phyloP scores from a whole-genome alignment of 78 protist species.

The Andalucia godoyi region DNA sequence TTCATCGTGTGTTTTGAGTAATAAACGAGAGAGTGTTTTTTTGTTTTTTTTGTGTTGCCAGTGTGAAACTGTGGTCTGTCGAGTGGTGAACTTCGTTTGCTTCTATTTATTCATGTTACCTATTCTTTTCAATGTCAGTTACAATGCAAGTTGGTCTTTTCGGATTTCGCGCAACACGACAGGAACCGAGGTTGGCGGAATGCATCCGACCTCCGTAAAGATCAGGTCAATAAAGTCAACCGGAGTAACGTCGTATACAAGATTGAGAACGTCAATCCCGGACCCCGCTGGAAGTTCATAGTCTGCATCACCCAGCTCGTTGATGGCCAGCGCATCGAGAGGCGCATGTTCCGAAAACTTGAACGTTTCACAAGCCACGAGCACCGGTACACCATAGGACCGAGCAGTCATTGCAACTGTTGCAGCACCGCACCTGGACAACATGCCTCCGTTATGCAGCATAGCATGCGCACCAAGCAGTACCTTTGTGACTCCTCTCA shows the following conservation, averaged over 20 bases:
- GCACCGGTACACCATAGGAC: conserved; percentile 72
- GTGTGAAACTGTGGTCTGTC: too few species aligned
- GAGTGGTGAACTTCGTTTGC: too few species aligned
- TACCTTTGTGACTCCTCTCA: conserved; percentile 68
- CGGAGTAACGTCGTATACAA: conserved; percentile 90
- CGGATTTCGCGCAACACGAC: conserved; percentile 82
- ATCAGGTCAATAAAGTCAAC: conserved; percentile 69
- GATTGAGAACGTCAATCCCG: conserved; percentile 68
- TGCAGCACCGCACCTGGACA: conserved; percentile 76
- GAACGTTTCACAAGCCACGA: conserved; percentile 88
- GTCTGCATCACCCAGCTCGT: conserved; percentile 73
- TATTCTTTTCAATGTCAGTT: too few species aligned
- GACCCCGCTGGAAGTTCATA: conserved; percentile 24
- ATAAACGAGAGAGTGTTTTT: too few species aligned
- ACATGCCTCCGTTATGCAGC: conserved; percentile 67
- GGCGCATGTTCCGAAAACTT: conserved; percentile 80
- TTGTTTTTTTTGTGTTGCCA: too few species aligned
- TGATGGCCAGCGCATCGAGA: conserved; percentile 79
- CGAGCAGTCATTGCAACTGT: conserved; percentile 75
- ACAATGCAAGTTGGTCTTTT: too few species aligned
- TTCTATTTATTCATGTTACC: too few species aligned
- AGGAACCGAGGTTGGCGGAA: conserved; percentile 91
- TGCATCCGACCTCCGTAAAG: conserved; percentile 84
- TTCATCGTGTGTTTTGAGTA: too few species aligned
- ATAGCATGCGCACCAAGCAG: conserved; percentile 79